These are phyloP conservation scores for Aspergillus jensenii DNA, from an alignment of 2,329 filamentous ascomycete genomes.

Conservation along the genomic window DNA sequence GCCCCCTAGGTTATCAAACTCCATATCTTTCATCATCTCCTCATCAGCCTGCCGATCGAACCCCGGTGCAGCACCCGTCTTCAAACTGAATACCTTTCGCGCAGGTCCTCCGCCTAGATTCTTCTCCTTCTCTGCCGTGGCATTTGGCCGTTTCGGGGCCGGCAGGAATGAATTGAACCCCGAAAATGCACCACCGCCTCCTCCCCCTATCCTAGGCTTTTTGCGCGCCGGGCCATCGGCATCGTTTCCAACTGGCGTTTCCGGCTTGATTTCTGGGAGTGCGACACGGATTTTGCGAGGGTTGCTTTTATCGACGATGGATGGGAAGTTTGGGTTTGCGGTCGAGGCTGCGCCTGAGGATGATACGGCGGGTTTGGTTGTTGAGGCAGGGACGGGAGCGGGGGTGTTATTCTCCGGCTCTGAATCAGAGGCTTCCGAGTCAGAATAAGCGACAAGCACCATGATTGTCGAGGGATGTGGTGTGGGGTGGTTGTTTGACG, in stretches of 20 bases:
- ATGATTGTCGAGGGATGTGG: constrained; percentile 46
- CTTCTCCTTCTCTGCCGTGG: constrained; percentile 27
- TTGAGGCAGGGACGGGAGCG: background rate
- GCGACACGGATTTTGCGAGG: constrained; percentile 81
- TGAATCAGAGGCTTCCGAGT: constrained; percentile 69
- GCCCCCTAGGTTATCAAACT: constrained; percentile 20
- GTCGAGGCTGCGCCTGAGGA: constrained; percentile 43
- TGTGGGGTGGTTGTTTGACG: background rate
- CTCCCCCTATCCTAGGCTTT: constrained; percentile 62
- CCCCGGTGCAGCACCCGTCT: constrained; percentile 78
- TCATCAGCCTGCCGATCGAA: constrained; percentile 66
- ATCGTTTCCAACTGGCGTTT: constrained; percentile 38
- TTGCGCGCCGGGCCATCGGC: constrained; percentile 66
- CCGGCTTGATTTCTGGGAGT: constrained; percentile 59
- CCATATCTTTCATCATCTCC: constrained; percentile 32
- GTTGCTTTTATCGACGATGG: constrained; percentile 77
- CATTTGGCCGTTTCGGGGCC: constrained; percentile 65
- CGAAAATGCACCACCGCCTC: constrained; percentile 68
- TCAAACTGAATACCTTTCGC: constrained; percentile 67
- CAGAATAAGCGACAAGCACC: constrained; percentile 80
- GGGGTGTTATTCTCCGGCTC: constrained; percentile 46
- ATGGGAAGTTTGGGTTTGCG: constrained; percentile 33
- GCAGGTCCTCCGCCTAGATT: constrained; percentile 36
- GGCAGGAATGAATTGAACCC: constrained; percentile 87
- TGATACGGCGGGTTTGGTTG: constrained; percentile 22